phyloP scores from a whole-genome alignment of 148 eudicot species.

The Chenopodium suecicum region DNA sequence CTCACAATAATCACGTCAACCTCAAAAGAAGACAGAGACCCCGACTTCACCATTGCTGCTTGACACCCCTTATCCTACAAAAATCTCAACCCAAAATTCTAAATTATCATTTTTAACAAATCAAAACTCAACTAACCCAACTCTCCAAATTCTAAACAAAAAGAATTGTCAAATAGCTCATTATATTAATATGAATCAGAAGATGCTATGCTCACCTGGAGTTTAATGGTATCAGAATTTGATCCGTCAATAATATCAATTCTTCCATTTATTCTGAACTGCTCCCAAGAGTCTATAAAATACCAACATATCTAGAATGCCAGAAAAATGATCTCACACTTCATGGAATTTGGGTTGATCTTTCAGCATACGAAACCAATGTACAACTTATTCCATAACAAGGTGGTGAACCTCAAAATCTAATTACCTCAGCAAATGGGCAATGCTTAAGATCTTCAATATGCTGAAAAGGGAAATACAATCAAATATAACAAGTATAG shows the following conservation, averaged over 20 bases:
- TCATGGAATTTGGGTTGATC: background rate
- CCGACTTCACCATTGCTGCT: too few relatives aligned
- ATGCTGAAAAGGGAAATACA: constrained; percentile 37
- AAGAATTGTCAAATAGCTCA: background rate
- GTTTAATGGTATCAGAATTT: constrained; percentile 55
- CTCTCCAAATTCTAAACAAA: too few relatives aligned
- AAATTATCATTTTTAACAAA: too few relatives aligned
- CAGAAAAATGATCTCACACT: constrained; percentile 15
- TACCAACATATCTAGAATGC: constrained; percentile 81
- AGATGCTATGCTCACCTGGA: constrained; percentile 48
- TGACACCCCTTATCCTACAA: too few relatives aligned
- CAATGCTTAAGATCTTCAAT: constrained; percentile 79
- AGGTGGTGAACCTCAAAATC: constrained; percentile 10
- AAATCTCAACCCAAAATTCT: too few relatives aligned
- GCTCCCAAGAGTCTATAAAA: constrained; percentile 91
- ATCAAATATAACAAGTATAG: background rate
- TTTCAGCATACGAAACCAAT: background rate
- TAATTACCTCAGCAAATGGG: constrained; percentile 78
- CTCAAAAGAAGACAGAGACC: too few relatives aligned
- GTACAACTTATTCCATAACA: background rate
- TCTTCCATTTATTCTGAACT: constrained; percentile 69
- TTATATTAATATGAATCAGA: background rate
- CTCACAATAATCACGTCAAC: too few relatives aligned
- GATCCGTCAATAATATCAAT: constrained; percentile 71
- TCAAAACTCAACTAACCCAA: too few relatives aligned